Base-by-base conservation (phyloP, 306 rosid species). In the Casuarina glauca region DNA sequence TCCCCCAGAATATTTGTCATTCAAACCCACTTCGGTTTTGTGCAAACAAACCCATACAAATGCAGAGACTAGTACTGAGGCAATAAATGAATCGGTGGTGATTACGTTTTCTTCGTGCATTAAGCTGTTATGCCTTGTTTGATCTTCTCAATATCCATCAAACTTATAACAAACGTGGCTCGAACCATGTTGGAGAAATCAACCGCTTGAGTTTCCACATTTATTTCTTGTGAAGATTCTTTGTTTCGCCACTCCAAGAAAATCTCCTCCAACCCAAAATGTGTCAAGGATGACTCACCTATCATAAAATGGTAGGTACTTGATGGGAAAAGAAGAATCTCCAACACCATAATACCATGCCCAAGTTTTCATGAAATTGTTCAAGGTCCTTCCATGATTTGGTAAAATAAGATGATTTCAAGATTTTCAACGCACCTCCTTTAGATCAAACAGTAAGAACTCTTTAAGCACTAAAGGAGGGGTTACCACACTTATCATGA, bases 351-450 rank as follows among this genome's bases (percentile, higher is more conserved):
- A 85, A 52, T 73, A 85, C 1, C 74, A 55, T 36, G 91, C 86
- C 93, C 93, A 87, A 17, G 85, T 79, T 44, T 79, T 80, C 48
- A 89, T 63, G 84, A 87, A 87, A 58, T 82, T 85, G 79, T 80
- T 71, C 52, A 89, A 80, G 36, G 93, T 89, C 72, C 32, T 26
- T 26, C 32, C 32, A 26, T 26, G 32, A 26, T 26, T 26, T 26
- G 32, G 32, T 26, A 26, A 26, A 26, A 26, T 26, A 26, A 26
- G 32, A 26, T 26, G 32, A 26, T 26, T 26, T 26, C 32, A 26
- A 26, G 32, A 26, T 26, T 26, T 26, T 26, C 32, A 26, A 26
- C 32, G 32, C 32, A 26, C 32, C 32, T 26, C 32, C 32, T 26
- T 26, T 26, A 26, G 32, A 26, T 26, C 32, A 26, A 26, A 26